A percentile compares a stretch with the other conserved stretches of the same genome.
Evolutionary conservation across 768 basidiomycete species (phyloP).

Genomic region (Pleurotus salmoneostramineus): DNA sequence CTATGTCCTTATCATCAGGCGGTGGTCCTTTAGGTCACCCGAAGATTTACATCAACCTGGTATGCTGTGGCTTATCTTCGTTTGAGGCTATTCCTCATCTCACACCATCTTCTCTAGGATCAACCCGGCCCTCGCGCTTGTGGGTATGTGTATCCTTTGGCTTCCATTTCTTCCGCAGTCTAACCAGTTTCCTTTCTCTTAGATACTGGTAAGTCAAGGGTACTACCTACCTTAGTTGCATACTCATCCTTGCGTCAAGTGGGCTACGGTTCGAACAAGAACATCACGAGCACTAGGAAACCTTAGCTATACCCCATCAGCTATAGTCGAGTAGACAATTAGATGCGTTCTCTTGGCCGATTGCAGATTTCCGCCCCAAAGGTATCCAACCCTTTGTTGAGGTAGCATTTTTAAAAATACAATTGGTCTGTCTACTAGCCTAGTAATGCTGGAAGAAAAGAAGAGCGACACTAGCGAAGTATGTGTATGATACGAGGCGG

Average conservation of each 20-base stretch:
- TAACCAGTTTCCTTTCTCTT: slow-evolving; percentile 6
- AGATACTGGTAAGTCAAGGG: slow-evolving; percentile 44
- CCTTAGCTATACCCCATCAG: background rate
- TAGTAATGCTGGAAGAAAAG: slow-evolving; percentile 38
- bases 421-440: slow-evolving; percentile 48
- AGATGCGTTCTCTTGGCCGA: too few species aligned
- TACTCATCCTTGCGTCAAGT: background rate
- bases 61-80: slow-evolving; percentile 31
- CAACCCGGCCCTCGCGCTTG: slow-evolving; percentile 83
- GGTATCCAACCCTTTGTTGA: too few species aligned
- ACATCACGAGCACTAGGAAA: slow-evolving; percentile 56
- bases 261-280: slow-evolving; percentile 73
- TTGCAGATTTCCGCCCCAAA: too few species aligned
- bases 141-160: slow-evolving; percentile 58
- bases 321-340: background rate
- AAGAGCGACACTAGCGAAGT: slow-evolving; percentile 39
- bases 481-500: slow-evolving; percentile 33
- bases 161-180: slow-evolving; percentile 1
- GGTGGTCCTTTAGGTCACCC: slow-evolving; percentile 95
- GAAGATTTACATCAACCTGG: slow-evolving; percentile 94
- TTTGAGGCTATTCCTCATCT: slow-evolving; percentile 1
- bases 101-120: slow-evolving; percentile 49
- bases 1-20: slow-evolving; percentile 43
- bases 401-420: slow-evolving; percentile 41
- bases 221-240: background rate